Conservation (phyloP, 192 early-diverging fungal species). For the Jimgerdemannia lactiflua region DNA sequence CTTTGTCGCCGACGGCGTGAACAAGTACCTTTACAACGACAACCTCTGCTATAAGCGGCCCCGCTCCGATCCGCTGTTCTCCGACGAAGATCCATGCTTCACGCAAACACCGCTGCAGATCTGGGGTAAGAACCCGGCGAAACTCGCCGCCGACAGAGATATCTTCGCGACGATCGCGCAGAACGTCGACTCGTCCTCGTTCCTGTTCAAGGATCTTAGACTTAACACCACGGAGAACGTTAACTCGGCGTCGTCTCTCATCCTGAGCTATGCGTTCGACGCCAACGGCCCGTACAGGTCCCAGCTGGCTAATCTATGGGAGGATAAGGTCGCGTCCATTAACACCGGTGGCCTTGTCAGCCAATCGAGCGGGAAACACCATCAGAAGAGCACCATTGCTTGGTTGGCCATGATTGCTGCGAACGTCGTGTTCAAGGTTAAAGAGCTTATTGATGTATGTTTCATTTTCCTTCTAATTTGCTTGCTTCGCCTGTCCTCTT, state of each 20-base stretch:
- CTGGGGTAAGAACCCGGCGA: slow-evolving; percentile 17
- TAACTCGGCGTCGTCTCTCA: slow-evolving; percentile 19
- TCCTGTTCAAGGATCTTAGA: slow-evolving; percentile 4
- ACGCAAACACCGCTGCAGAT: slow-evolving; percentile 3
- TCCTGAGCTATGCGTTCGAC: slow-evolving; percentile 55
- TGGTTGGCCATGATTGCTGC: slow-evolving; percentile 50
- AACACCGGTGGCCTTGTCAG: slow-evolving; percentile 33
- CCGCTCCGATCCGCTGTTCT: neutral
- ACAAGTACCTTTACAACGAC: slow-evolving; percentile 21
- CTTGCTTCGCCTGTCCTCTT: too few species aligned
- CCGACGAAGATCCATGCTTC: slow-evolving; percentile 10
- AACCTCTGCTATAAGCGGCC: slow-evolving; percentile 34
- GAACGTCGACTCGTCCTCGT: slow-evolving; percentile 27
- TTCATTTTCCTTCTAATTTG: neutral
- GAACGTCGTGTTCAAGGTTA: slow-evolving; percentile 57
- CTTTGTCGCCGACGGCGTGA: slow-evolving; percentile 18
- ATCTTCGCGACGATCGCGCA: slow-evolving; percentile 30
- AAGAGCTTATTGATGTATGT: slow-evolving; percentile 56
- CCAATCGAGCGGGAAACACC: slow-evolving; percentile 26
- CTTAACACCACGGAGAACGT: slow-evolving; percentile 1
- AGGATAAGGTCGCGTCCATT: slow-evolving; percentile 46
- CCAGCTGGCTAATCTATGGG: slow-evolving; percentile 45
- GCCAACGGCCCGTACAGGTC: slow-evolving; percentile 35
- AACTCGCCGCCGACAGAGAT: slow-evolving; percentile 24
- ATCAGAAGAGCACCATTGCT: slow-evolving; percentile 47